Percentiles rank a stretch among this genome's conserved stretches.
Evolutionary conservation across 192 early-diverging fungal species (phyloP).

Genomic region (Diversispora eburnea): DNA sequence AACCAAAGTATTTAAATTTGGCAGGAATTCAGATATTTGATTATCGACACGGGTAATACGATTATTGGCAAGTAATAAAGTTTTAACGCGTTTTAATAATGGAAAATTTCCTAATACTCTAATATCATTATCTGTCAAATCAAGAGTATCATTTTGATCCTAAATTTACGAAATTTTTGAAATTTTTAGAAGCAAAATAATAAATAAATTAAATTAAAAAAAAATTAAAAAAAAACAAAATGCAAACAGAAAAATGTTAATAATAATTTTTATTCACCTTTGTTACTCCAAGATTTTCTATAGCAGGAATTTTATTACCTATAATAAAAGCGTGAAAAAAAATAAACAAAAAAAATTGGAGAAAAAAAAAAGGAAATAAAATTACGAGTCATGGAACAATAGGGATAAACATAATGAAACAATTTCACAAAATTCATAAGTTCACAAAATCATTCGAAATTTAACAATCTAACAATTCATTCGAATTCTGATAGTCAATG

Average conservation of each 20-base stretch:
- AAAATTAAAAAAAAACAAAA: no score
- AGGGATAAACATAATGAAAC: background rate
- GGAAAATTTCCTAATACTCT: slow-evolving; percentile 87
- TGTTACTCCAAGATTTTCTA: slow-evolving; percentile 94
- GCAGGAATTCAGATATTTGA: slow-evolving; percentile 61
- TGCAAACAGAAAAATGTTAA: background rate
- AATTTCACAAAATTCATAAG: background rate
- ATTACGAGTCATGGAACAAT: slow-evolving; percentile 32
- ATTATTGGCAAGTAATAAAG: slow-evolving; percentile 83
- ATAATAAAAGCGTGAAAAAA: slow-evolving; percentile 7
- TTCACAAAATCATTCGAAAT: background rate
- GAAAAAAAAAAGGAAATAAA: slow-evolving; percentile 19
- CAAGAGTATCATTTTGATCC: slow-evolving; percentile 89
- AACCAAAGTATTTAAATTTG: slow-evolving; percentile 75
- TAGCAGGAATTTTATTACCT: slow-evolving; percentile 81
- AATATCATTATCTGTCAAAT: slow-evolving; percentile 92
- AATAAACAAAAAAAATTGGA: slow-evolving; percentile 5
- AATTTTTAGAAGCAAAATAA: no score
- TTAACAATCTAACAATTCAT: background rate
- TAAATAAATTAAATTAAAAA: no score
- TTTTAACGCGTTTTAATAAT: slow-evolving; percentile 64
- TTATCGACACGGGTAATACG: slow-evolving; percentile 78
- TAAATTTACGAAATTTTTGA: slow-evolving; percentile 23
- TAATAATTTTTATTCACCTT: slow-evolving; percentile 55
- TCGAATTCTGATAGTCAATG: background rate